Evolutionary conservation across 192 early-diverging fungal species (phyloP).

Genomic region (Coemansia sp.): DNA sequence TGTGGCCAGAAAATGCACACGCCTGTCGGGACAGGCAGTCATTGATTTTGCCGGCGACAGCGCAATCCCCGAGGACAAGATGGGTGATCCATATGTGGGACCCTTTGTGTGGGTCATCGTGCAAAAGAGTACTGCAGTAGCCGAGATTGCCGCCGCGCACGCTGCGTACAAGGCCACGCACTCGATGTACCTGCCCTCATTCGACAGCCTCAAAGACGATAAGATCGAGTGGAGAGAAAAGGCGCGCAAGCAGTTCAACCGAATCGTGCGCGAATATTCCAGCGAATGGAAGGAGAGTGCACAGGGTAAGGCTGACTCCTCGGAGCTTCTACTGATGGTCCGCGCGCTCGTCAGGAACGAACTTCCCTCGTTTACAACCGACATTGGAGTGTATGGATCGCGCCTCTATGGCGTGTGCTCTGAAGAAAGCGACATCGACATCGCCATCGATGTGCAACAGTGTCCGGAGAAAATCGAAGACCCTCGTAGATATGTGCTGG

Average conservation of each 20-base stretch:
- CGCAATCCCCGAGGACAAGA: neutral
- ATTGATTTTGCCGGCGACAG: neutral
- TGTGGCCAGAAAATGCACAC: neutral
- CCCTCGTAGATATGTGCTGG: neutral
- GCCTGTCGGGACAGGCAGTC: slow-evolving; percentile 2
- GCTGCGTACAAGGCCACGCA: neutral
- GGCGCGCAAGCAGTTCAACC: neutral
- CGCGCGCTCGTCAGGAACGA: neutral
- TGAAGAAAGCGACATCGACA: slow-evolving; percentile 30
- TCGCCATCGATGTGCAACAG: slow-evolving; percentile 1
- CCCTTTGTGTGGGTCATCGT: neutral
- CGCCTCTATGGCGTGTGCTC: slow-evolving; percentile 26
- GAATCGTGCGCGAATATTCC: neutral
- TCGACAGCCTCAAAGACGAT: neutral
- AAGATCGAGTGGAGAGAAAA: neutral
- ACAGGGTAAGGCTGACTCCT: neutral
- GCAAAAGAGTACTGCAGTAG: neutral
- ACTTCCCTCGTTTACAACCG: neutral
- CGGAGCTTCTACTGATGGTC: neutral
- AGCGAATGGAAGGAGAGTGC: neutral
- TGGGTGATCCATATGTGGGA: neutral
- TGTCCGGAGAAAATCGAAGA: neutral
- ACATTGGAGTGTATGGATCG: slow-evolving; percentile 19
- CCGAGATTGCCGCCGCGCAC: neutral
- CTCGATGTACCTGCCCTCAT: neutral